Evolutionary conservation across 2,329 filamentous ascomycete species (phyloP).

Genomic region (Diaporthe citrichinensis): DNA sequence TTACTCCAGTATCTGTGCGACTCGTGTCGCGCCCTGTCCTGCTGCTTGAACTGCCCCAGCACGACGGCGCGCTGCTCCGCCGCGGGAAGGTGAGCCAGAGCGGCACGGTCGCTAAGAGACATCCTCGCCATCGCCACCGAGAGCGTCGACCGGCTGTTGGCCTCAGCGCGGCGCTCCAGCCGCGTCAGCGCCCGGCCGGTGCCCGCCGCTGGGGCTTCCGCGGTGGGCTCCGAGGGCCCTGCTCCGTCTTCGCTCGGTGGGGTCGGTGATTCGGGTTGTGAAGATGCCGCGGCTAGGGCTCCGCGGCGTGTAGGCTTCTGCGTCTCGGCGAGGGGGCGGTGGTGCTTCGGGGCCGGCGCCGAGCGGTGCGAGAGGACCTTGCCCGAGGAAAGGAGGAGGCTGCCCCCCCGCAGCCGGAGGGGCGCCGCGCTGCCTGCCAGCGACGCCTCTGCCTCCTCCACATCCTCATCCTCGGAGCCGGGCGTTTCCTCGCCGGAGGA

Average conservation of each 20-base stretch:
- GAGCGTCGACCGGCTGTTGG: slow-evolving; percentile 10
- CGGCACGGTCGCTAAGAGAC: slow-evolving; percentile 47
- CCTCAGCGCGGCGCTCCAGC: slow-evolving; percentile 23
- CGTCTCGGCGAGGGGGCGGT: slow-evolving; percentile 22
- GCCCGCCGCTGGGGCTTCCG: background rate
- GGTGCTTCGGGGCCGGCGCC: background rate
- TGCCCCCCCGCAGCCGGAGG: slow-evolving; percentile 42
- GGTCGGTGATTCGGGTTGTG: background rate
- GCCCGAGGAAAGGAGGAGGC: slow-evolving; percentile 52
- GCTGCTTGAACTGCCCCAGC: slow-evolving; percentile 48
- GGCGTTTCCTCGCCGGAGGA: background rate
- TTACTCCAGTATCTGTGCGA: slow-evolving; percentile 44
- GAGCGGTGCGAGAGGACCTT: slow-evolving; percentile 51
- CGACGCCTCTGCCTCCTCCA: slow-evolving; percentile 1
- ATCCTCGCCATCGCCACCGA: slow-evolving; percentile 38
- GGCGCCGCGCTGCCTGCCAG: background rate
- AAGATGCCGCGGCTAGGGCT: background rate
- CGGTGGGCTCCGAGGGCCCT: background rate
- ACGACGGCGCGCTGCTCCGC: slow-evolving; percentile 49
- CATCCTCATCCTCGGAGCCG: background rate
- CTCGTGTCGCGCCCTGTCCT: slow-evolving; percentile 45
- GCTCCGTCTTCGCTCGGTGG: background rate
- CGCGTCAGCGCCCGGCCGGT: slow-evolving; percentile 11
- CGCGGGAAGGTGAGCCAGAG: slow-evolving; percentile 48
- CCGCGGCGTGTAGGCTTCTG: background rate